phyloP scores from a whole-genome alignment of 2,329 filamentous ascomycete genomes.

The Penicillium janthinellum region DNA sequence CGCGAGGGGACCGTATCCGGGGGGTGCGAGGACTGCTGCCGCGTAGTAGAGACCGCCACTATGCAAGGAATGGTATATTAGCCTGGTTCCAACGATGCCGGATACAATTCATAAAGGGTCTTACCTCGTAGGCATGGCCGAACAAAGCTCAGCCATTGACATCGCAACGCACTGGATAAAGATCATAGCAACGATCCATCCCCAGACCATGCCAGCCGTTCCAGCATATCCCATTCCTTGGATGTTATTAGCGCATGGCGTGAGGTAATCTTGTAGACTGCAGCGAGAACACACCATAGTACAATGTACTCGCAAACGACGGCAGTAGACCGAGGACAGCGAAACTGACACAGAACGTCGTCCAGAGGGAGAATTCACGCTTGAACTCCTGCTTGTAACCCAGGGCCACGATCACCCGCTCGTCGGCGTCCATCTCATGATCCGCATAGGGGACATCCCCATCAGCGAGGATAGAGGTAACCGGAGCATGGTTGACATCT shows the following conservation, averaged over 20 bases:
- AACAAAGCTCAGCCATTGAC: constrained; percentile 71
- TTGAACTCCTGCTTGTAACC: constrained; percentile 65
- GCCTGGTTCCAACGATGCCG: not conserved
- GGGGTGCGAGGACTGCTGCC: constrained; percentile 68
- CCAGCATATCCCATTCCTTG: constrained; percentile 57
- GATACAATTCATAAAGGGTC: not conserved
- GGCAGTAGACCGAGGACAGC: constrained; percentile 71
- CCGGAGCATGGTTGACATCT: constrained; percentile 34
- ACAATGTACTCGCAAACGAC: constrained; percentile 70
- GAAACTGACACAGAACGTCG: constrained; percentile 73
- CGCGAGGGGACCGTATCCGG: constrained; percentile 66
- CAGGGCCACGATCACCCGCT: constrained; percentile 45
- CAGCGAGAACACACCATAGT: constrained; percentile 58
- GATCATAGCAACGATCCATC: constrained; percentile 71
- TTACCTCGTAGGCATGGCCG: constrained; percentile 68
- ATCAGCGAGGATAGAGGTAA: constrained; percentile 41
- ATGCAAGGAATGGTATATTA: not conserved
- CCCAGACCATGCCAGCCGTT: constrained; percentile 71
- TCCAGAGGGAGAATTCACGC: constrained; percentile 73
- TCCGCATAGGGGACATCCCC: constrained; percentile 42
- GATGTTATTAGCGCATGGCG: constrained; percentile 6
- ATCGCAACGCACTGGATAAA: constrained; percentile 72
- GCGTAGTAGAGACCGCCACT: constrained; percentile 74
- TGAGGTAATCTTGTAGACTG: not conserved
- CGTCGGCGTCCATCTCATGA: constrained; percentile 43